Conservation (phyloP, 257 asterid species). For the Penstemon newberryi region DNA sequence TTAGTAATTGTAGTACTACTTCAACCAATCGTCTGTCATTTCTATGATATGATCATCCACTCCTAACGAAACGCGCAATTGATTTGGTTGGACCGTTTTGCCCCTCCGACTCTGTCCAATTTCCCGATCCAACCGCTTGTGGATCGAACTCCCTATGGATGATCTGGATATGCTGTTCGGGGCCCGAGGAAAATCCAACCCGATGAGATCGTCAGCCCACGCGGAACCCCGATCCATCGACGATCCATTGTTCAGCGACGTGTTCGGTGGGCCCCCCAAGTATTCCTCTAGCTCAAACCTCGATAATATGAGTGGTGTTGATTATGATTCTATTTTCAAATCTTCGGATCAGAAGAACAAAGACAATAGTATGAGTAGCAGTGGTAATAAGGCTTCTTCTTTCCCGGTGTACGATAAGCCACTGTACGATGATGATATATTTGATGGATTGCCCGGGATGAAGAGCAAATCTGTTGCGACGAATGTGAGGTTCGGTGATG, state of each 20-base stretch:
- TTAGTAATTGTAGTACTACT: not conserved
- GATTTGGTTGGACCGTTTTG: constrained; percentile 25
- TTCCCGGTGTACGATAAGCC: constrained; percentile 93
- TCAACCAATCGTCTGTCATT: constrained; percentile 25
- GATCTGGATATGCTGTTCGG: constrained; percentile 74
- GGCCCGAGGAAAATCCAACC: constrained; percentile 80
- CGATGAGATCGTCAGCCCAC: constrained; percentile 73
- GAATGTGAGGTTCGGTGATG: constrained; percentile 55
- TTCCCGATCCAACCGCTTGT: constrained; percentile 45
- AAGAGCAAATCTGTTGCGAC: constrained; percentile 64
- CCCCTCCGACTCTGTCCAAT: constrained; percentile 21
- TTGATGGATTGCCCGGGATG: constrained; percentile 88
- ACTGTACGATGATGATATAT: constrained; percentile 89
- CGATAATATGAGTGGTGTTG: constrained; percentile 48
- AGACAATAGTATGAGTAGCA: constrained; percentile 15
- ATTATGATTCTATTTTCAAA: constrained; percentile 59
- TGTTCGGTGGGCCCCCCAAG: constrained; percentile 77
- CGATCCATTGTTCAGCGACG: constrained; percentile 68
- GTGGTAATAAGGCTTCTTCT: constrained; percentile 39
- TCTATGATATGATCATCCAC: constrained; percentile 16
- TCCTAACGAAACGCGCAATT: constrained; percentile 21
- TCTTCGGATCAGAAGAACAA: constrained; percentile 40
- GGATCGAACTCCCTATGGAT: constrained; percentile 58
- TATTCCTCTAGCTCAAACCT: constrained; percentile 42
- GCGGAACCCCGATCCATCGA: constrained; percentile 63